Evolutionary conservation across 176 grass and related monocot species (phyloP).

Genomic region (Zoysia pacifica): DNA sequence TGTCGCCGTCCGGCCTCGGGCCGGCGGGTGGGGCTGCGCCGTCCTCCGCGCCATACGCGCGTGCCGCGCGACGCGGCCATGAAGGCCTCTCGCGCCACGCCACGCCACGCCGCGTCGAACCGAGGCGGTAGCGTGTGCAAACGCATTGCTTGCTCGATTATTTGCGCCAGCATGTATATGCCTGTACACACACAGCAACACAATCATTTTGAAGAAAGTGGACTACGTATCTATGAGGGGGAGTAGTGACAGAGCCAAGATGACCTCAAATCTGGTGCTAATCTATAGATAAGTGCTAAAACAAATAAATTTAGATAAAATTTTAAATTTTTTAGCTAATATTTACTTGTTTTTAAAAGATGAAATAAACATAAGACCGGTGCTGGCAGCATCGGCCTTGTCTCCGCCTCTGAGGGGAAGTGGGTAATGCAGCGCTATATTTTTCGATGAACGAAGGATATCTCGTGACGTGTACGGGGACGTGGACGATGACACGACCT

Average conservation of each 20-base stretch:
- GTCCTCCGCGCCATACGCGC: neutral
- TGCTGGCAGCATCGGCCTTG: neutral
- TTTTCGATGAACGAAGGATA: neutral
- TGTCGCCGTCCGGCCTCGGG: neutral
- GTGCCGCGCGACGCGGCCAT: neutral
- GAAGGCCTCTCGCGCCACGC: neutral
- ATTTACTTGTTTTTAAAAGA: no score
- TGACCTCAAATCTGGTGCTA: no score
- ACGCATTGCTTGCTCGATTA: neutral
- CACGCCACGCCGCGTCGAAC: neutral
- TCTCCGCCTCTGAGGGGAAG: neutral
- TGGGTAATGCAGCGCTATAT: neutral
- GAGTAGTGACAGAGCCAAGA: no score
- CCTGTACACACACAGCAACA: accelerated
- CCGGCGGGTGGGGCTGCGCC: neutral
- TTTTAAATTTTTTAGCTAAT: no score
- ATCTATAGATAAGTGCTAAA: no score
- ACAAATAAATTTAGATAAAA: no score
- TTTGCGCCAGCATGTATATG: neutral
- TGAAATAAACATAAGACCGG: no score
- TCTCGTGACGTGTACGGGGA: neutral
- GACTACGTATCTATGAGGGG: neutral
- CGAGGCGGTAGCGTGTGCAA: neutral
- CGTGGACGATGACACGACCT: neutral
- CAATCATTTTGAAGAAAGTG: slow-evolving; percentile 1